phyloP scores from a whole-genome alignment of 805 yeast genomes.

The Candida takata region DNA sequence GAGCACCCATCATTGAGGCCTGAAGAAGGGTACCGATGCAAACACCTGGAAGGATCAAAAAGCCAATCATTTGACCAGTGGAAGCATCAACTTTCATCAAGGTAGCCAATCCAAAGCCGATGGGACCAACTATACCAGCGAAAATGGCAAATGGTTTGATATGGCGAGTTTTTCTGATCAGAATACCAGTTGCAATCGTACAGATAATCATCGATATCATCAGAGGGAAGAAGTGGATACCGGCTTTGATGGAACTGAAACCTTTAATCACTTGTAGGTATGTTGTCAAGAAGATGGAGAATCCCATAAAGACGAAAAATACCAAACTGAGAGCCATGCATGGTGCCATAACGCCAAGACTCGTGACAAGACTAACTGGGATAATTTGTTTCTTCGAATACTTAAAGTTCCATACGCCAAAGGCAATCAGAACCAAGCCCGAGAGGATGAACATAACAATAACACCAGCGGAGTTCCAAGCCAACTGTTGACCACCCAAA shows the following conservation, averaged over 20 bases:
- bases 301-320: slow-evolving; percentile 34
- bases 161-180: slow-evolving; percentile 27
- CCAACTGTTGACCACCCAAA: slow-evolving; percentile 44
- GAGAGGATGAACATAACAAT: slow-evolving; percentile 38
- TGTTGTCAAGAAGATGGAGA: slow-evolving; percentile 32
- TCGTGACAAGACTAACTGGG: slow-evolving; percentile 7
- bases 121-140: slow-evolving; percentile 25
- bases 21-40: slow-evolving; percentile 31
- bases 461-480: slow-evolving; percentile 52
- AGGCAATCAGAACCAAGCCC: slow-evolving; percentile 4
- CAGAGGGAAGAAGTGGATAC: slow-evolving; percentile 18
- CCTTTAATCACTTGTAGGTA: slow-evolving; percentile 45
- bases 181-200: slow-evolving; percentile 21
- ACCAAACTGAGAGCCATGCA: slow-evolving; percentile 34
- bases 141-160: slow-evolving; percentile 29
- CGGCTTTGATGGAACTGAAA: slow-evolving; percentile 18
- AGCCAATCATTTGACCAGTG: slow-evolving; percentile 27
- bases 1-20: slow-evolving; percentile 25
- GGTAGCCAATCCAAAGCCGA: slow-evolving; percentile 30
- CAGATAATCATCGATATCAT: slow-evolving; percentile 12
- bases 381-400: slow-evolving; percentile 15
- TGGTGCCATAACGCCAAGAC: background rate
- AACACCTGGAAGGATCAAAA: slow-evolving; percentile 31
- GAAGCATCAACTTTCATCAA: slow-evolving; percentile 27
- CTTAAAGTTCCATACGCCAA: slow-evolving; percentile 13